Conservation (phyloP, 2,329 filamentous ascomycete species). For the Epichloe uncinata region DNA sequence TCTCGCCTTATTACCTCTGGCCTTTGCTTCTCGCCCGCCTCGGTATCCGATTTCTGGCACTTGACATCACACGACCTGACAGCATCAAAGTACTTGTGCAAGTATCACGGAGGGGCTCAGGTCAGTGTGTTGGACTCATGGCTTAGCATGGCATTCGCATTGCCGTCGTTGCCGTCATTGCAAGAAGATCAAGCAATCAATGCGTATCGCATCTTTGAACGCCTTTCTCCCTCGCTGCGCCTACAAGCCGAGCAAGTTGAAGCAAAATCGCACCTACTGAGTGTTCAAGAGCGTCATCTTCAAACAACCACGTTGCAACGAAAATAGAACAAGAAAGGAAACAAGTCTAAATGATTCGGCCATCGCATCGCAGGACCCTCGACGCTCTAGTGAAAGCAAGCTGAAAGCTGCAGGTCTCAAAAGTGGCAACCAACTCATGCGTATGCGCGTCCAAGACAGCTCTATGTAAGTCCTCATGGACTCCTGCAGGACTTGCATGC, state of each 20-base stretch:
- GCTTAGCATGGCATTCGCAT: too few species aligned
- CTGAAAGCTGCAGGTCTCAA: constrained; percentile 8
- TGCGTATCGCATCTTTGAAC: too few species aligned
- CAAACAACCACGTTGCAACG: background rate
- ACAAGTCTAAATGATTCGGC: background rate
- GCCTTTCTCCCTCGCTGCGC: too few species aligned
- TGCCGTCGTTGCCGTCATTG: too few species aligned
- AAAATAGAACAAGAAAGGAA: background rate
- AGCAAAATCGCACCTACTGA: too few species aligned
- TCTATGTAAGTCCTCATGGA: background rate
- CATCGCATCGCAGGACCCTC: background rate
- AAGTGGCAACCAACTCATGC: constrained; percentile 1
- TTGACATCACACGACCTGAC: too few species aligned
- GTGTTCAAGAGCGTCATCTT: background rate
- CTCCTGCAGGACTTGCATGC: constrained; percentile 8
- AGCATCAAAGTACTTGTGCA: too few species aligned
- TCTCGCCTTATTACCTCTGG: constrained; percentile 1
- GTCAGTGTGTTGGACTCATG: too few species aligned
- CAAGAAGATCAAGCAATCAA: too few species aligned
- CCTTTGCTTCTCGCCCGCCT: background rate
- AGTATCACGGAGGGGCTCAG: too few species aligned
- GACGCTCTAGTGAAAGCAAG: constrained; percentile 2
- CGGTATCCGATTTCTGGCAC: too few species aligned
- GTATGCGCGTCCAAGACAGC: constrained; percentile 4
- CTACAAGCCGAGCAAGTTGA: too few species aligned